phyloP scores from a whole-genome alignment of 306 rosid genomes.

The Bauhinia variegata region DNA sequence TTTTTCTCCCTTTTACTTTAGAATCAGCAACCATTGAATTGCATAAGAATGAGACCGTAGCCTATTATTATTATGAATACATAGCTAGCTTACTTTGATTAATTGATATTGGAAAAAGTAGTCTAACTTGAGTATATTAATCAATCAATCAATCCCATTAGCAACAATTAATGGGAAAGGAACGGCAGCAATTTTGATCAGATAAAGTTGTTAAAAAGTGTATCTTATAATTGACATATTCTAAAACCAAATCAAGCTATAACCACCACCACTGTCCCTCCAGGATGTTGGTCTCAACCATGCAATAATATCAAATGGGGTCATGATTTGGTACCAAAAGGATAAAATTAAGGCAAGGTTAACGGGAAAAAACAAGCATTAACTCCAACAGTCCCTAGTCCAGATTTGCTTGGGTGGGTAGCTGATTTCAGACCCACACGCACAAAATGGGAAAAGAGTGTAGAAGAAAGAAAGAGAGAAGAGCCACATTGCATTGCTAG shows the following conservation, averaged over 20 bases:
- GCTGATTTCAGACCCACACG: constrained; percentile 20
- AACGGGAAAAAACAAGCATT: constrained; percentile 44
- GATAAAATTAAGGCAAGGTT: constrained; percentile 21
- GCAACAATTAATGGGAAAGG: constrained; percentile 5
- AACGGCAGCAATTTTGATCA: not conserved
- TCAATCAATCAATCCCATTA: not conserved
- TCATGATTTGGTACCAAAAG: no score
- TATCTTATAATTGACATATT: not conserved
- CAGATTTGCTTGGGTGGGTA: not conserved
- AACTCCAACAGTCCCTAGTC: constrained; percentile 14
- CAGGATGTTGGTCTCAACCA: no score
- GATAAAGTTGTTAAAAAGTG: not conserved
- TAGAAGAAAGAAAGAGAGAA: no score
- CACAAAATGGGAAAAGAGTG: not conserved
- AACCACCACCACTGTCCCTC: no score
- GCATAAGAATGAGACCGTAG: not conserved
- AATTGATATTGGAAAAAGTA: not conserved
- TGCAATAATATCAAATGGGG: not conserved
- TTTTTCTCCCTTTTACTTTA: no score
- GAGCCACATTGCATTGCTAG: not conserved
- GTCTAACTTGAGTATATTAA: not conserved
- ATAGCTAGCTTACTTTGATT: not conserved
- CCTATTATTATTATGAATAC: no score
- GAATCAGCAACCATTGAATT: no score
- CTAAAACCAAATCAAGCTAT: not conserved